Evolutionary conservation across 2,329 filamentous ascomycete genomes (phyloP).

Genomic region (Exophiala sp.): DNA sequence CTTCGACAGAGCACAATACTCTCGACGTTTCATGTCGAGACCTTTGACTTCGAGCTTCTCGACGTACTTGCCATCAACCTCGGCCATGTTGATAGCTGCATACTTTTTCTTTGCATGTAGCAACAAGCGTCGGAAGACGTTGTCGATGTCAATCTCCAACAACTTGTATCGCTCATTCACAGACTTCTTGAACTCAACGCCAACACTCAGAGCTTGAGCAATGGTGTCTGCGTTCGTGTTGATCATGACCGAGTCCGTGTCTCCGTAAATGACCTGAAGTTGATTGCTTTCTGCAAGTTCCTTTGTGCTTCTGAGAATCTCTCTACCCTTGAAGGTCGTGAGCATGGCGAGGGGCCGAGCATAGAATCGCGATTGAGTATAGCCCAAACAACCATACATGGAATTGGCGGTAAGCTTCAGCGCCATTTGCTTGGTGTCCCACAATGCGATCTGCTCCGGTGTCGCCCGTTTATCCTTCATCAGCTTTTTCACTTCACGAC

Average conservation of each 20-base stretch:
- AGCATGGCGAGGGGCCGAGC: slow-evolving; percentile 91
- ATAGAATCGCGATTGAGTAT: slow-evolving; percentile 95
- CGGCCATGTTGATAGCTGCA: slow-evolving; percentile 88
- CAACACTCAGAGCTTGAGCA: slow-evolving; percentile 83
- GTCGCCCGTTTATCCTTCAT: slow-evolving; percentile 95
- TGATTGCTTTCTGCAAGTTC: slow-evolving; percentile 88
- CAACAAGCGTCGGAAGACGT: slow-evolving; percentile 87
- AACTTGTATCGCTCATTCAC: slow-evolving; percentile 93
- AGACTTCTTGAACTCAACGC: slow-evolving; percentile 87
- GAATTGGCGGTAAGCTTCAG: slow-evolving; percentile 97
- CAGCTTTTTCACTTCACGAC: slow-evolving; percentile 87
- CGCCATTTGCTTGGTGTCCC: slow-evolving; percentile 97
- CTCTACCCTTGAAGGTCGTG: slow-evolving; percentile 94
- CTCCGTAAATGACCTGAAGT: slow-evolving; percentile 94
- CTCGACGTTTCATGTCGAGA: slow-evolving; percentile 94
- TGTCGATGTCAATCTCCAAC: slow-evolving; percentile 97
- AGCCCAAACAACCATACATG: slow-evolving; percentile 98
- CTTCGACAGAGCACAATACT: slow-evolving; percentile 94
- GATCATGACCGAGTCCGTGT: slow-evolving; percentile 99
- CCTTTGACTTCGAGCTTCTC: slow-evolving; percentile 98
- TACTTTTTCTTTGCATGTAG: slow-evolving; percentile 99
- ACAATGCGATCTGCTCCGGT: slow-evolving; percentile 80
- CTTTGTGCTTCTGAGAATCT: slow-evolving; percentile 94
- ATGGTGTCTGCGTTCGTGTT: slow-evolving; percentile 97
- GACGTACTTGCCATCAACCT: slow-evolving; percentile 81